These are phyloP conservation scores for Colletotrichum coccodes DNA, from an alignment of 2,329 filamentous ascomycete genomes.

Conservation along the genomic window DNA sequence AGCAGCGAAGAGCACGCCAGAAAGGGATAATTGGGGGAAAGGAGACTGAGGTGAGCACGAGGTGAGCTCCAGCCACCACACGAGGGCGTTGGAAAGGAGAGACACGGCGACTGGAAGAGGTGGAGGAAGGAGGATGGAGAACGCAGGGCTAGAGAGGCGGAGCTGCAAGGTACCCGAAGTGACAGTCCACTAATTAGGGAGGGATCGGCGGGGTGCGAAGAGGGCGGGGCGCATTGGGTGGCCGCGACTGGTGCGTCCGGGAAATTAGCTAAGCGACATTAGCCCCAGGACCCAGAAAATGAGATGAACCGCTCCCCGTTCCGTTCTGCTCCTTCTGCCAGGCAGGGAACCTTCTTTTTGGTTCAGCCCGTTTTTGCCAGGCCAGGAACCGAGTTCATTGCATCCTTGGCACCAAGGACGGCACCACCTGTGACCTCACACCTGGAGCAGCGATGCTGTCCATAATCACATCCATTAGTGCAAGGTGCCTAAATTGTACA, in stretches of 20 bases:
- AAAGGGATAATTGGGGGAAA: neutral
- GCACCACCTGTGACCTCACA: neutral
- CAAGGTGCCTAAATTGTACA: neutral
- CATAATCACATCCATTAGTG: neutral
- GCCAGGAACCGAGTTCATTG: constrained; percentile 6
- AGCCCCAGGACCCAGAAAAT: constrained; percentile 27
- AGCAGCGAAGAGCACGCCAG: constrained; percentile 5
- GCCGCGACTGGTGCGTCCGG: constrained; percentile 15
- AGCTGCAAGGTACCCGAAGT: constrained; percentile 30
- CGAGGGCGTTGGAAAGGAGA: neutral
- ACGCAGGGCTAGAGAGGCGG: constrained; percentile 14
- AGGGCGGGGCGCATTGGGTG: neutral
- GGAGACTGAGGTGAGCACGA: constrained; percentile 5
- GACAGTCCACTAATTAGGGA: constrained; percentile 19
- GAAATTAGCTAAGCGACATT: constrained; percentile 38
- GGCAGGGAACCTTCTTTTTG: neutral
- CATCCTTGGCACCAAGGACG: constrained; percentile 8
- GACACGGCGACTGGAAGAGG: neutral
- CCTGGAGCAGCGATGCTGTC: constrained; percentile 13
- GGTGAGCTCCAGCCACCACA: neutral
- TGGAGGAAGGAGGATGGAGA: neutral
- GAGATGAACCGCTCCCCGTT: constrained; percentile 23
- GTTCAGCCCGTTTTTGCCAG: neutral
- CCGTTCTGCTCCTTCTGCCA: neutral
- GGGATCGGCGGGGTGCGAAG: constrained; percentile 18